A percentile compares a stretch with the other conserved stretches of the same genome.
Evolutionary conservation across 2,329 filamentous ascomycete species (phyloP).

Genomic region (Colletotrichum sp.): DNA sequence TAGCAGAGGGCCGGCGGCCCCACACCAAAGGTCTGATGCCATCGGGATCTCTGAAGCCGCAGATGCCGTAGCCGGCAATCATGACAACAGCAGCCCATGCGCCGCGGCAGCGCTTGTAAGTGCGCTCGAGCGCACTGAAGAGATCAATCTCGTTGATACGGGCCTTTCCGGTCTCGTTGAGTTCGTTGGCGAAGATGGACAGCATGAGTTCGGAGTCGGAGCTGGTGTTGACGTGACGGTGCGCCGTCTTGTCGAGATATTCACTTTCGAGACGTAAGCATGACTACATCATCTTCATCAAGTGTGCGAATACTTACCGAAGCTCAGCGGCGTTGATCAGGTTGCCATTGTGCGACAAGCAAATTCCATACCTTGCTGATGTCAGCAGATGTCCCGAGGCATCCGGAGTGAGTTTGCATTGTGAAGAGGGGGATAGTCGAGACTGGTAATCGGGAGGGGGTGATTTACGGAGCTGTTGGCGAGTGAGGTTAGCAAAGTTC

Average conservation of each 20-base stretch:
- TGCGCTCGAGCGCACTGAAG: conserved; percentile 65
- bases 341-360: conserved; percentile 82
- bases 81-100: conserved; percentile 83
- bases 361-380: not conserved
- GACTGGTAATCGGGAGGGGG: not conserved
- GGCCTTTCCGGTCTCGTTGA: conserved; percentile 81
- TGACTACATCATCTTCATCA: not conserved
- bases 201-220: conserved; percentile 17
- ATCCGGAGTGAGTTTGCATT: not conserved
- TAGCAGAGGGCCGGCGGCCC: conserved; percentile 73
- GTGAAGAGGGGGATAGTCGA: not conserved
- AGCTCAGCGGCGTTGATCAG: conserved; percentile 78
- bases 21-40: conserved; percentile 85
- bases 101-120: conserved; percentile 69
- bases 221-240: conserved; percentile 72
- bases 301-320: conserved; percentile 40
- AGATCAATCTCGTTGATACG: conserved; percentile 81
- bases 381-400: not conserved
- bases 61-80: conserved; percentile 80
- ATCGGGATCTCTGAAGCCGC: conserved; percentile 71
- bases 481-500: not conserved
- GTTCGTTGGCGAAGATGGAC: conserved; percentile 77
- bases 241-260: conserved; percentile 79
- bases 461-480: not conserved
- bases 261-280: not conserved